Evolutionary conservation across 2,329 filamentous ascomycete genomes (phyloP).

Genomic region (Phaeosphaeria sp.): DNA sequence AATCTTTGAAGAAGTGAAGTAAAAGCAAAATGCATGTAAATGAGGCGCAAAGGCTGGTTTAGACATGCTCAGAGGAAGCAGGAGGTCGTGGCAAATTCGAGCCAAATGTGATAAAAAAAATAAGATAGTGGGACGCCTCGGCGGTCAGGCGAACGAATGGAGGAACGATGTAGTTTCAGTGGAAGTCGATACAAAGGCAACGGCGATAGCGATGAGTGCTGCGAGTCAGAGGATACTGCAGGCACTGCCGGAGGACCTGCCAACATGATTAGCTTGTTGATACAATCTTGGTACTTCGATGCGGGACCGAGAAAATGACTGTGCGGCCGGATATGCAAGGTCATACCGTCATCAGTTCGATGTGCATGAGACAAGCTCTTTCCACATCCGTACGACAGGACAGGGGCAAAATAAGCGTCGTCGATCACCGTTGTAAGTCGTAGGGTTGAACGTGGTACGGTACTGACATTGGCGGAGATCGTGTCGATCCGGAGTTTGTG

Average conservation of each 20-base stretch:
- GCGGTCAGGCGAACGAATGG: background rate
- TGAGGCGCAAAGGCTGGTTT: constrained; percentile 4
- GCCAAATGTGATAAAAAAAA: constrained; percentile 3
- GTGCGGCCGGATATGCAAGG: constrained; percentile 6
- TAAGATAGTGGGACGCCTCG: background rate
- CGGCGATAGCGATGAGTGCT: constrained; percentile 28
- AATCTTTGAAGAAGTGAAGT: constrained; percentile 37
- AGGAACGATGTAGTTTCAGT: background rate
- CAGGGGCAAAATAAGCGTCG: constrained; percentile 8
- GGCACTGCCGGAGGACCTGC: constrained; percentile 39
- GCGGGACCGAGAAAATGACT: constrained; percentile 4
- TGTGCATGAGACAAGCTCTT: constrained; percentile 4
- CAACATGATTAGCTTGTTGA: constrained; percentile 11
- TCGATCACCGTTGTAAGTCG: constrained; percentile 15
- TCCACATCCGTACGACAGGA: background rate
- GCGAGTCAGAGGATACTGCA: constrained; percentile 46
- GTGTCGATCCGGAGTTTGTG: constrained; percentile 8
- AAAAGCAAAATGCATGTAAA: constrained; percentile 6
- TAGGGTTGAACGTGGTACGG: background rate
- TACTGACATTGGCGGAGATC: background rate
- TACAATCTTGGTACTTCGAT: background rate
- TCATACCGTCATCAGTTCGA: constrained; percentile 11
- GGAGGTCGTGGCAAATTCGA: constrained; percentile 2
- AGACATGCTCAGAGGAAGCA: background rate
- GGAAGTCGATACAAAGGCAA: constrained; percentile 22